phyloP scores from a whole-genome alignment of 495 filamentous ascomycete species.

The Penicillium ochrochloron region DNA sequence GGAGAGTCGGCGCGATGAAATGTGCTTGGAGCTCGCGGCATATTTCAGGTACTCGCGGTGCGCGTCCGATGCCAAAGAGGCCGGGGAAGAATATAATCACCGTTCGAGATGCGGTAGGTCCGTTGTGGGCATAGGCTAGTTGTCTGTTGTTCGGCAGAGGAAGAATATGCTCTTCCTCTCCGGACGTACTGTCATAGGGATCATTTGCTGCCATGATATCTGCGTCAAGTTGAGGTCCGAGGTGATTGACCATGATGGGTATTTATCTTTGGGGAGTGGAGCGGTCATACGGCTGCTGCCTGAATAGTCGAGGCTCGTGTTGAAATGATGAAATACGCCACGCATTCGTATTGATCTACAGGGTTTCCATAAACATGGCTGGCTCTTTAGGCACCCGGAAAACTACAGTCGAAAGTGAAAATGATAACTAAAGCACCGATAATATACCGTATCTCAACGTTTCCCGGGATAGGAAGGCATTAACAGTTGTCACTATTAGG shows the following conservation, averaged over 20 bases:
- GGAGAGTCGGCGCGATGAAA: constrained; percentile 6
- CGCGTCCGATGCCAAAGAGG: constrained; percentile 8
- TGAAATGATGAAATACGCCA: no score
- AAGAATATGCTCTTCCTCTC: constrained; percentile 11
- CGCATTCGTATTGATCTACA: no score
- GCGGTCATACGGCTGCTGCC: background rate
- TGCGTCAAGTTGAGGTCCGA: background rate
- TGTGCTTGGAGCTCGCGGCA: constrained; percentile 12
- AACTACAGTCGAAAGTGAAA: no score
- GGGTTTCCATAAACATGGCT: no score
- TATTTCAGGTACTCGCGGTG: constrained; percentile 2
- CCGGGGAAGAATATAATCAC: constrained; percentile 15
- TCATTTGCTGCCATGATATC: background rate
- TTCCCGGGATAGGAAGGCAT: no score
- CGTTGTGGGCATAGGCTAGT: constrained; percentile 16
- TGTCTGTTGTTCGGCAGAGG: constrained; percentile 6
- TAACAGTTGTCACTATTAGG: no score
- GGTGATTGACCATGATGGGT: background rate
- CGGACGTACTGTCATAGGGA: background rate
- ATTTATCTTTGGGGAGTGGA: background rate
- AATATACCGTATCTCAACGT: no score
- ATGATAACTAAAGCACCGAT: no score
- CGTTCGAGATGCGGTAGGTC: background rate
- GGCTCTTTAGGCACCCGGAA: no score
- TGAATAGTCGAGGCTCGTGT: background rate